Percentiles rank a stretch among this genome's conserved stretches.
Conservation (phyloP, 768 basidiomycete genomes). For the Agaricus bisporus region DNA sequence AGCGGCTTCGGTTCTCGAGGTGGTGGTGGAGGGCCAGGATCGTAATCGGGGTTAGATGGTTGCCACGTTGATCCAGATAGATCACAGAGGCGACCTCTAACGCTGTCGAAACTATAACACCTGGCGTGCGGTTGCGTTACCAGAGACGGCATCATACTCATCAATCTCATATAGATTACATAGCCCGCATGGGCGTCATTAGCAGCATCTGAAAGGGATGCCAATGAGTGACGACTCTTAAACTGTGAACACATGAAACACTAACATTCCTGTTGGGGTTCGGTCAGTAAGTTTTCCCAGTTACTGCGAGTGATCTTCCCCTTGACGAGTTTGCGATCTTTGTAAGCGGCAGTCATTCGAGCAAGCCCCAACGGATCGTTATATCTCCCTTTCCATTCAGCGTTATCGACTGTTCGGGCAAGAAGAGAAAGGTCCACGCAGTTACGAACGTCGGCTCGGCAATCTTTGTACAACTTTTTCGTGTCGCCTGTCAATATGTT, state of each 20-base stretch:
- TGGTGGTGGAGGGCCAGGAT: slow-evolving; percentile 63
- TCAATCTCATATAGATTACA: slow-evolving; percentile 41
- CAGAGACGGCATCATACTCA: slow-evolving; percentile 32
- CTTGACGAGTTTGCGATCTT: slow-evolving; percentile 46
- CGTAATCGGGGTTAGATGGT: slow-evolving; percentile 59
- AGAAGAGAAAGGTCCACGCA: slow-evolving; percentile 68
- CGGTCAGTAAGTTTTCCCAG: slow-evolving; percentile 52
- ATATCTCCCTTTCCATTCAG: slow-evolving; percentile 69
- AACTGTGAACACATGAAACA: slow-evolving; percentile 11
- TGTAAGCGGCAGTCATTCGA: slow-evolving; percentile 57
- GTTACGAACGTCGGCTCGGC: slow-evolving; percentile 37
- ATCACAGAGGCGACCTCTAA: slow-evolving; percentile 41
- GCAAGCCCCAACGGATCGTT: slow-evolving; percentile 54
- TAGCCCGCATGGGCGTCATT: slow-evolving; percentile 70
- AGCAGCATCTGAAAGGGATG: slow-evolving; percentile 46
- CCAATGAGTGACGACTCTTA: slow-evolving; percentile 7
- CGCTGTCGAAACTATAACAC: slow-evolving; percentile 55
- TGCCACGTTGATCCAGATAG: slow-evolving; percentile 43
- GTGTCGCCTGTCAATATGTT: slow-evolving; percentile 46
- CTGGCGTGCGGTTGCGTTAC: slow-evolving; percentile 26
- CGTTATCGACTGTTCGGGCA: slow-evolving; percentile 65
- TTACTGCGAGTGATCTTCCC: slow-evolving; percentile 60
- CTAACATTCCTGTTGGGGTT: slow-evolving; percentile 56
- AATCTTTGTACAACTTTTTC: slow-evolving; percentile 52
- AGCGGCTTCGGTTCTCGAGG: slow-evolving; percentile 24